Conservation (phyloP, 2,329 filamentous ascomycete species). For the Nemania abortiva region DNA sequence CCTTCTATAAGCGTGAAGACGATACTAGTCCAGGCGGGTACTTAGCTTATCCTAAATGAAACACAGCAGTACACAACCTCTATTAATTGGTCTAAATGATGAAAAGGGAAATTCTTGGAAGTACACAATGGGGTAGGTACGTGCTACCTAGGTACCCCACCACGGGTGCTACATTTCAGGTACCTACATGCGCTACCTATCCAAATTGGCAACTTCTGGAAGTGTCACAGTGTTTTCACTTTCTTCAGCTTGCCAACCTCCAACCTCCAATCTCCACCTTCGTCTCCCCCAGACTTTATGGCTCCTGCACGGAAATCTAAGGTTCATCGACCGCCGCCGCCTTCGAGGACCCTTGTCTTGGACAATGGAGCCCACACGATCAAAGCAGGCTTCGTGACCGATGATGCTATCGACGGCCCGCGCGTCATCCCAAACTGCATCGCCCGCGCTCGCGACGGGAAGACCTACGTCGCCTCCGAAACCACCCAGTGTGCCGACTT, state of each 20-base stretch:
- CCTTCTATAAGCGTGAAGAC: no score
- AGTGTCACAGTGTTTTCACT: no score
- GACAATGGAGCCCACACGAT: slow-evolving; percentile 94
- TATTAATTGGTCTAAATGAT: background rate
- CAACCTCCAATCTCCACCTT: background rate
- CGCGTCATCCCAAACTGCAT: slow-evolving; percentile 88
- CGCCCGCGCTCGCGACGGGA: slow-evolving; percentile 82
- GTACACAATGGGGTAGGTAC: no score
- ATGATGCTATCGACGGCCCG: slow-evolving; percentile 65
- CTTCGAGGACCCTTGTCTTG: slow-evolving; percentile 80
- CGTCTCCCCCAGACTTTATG: slow-evolving; percentile 38
- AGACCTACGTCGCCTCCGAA: slow-evolving; percentile 83
- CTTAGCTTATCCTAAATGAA: no score
- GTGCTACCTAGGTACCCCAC: no score
- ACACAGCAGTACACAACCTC: no score
- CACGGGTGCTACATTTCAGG: no score
- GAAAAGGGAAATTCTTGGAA: slow-evolving; percentile 7
- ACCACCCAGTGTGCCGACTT: slow-evolving; percentile 85
- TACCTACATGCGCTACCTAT: background rate
- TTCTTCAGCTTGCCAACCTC: background rate
- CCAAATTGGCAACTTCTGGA: no score
- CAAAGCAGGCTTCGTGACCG: slow-evolving; percentile 83
- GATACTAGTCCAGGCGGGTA: no score
- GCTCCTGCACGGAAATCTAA: slow-evolving; percentile 62
- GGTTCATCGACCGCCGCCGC: slow-evolving; percentile 63